Evolutionary conservation across 768 basidiomycete genomes (phyloP).

Genomic region (Chalciporus piperatus): DNA sequence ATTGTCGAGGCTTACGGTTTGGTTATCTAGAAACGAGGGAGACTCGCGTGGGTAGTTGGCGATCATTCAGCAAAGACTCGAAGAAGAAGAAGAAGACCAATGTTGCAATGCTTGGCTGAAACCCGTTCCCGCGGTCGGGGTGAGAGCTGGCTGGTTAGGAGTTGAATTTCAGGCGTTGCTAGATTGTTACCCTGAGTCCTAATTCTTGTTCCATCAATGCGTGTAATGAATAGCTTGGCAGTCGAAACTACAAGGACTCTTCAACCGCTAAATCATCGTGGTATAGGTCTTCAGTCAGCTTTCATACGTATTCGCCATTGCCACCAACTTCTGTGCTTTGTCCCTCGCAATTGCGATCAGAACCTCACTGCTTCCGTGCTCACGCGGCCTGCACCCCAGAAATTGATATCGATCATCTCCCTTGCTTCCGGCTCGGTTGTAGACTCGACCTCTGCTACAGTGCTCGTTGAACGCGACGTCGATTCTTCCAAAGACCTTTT

Average conservation of each 20-base stretch:
- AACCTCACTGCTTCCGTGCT: too few relatives aligned
- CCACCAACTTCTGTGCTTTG: too few relatives aligned
- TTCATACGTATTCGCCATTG: too few relatives aligned
- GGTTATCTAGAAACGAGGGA: constrained; percentile 62
- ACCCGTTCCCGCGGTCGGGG: not conserved
- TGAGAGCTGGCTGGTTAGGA: not conserved
- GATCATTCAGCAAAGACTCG: constrained; percentile 57
- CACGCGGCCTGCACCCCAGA: too few relatives aligned
- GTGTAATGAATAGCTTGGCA: constrained; percentile 9
- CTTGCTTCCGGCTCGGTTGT: too few relatives aligned
- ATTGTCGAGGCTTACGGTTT: not conserved
- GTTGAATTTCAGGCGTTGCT: not conserved
- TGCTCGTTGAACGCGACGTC: too few relatives aligned
- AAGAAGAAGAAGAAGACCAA: constrained; percentile 88
- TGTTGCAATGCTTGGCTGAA: constrained; percentile 61
- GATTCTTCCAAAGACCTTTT: too few relatives aligned
- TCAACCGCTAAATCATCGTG: not conserved
- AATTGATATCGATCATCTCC: too few relatives aligned
- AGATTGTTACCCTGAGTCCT: constrained; percentile 15
- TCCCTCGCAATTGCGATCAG: too few relatives aligned
- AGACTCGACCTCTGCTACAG: too few relatives aligned
- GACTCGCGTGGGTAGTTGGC: constrained; percentile 82
- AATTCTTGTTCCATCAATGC: constrained; percentile 1
- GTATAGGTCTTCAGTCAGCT: too few relatives aligned
- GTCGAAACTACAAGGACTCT: not conserved